A percentile compares a stretch with the other conserved stretches of the same genome.
These are phyloP conservation scores for Scopulariopsis brevicaulis DNA, from an alignment of 2,329 filamentous ascomycete genomes.

Conservation along the genomic window DNA sequence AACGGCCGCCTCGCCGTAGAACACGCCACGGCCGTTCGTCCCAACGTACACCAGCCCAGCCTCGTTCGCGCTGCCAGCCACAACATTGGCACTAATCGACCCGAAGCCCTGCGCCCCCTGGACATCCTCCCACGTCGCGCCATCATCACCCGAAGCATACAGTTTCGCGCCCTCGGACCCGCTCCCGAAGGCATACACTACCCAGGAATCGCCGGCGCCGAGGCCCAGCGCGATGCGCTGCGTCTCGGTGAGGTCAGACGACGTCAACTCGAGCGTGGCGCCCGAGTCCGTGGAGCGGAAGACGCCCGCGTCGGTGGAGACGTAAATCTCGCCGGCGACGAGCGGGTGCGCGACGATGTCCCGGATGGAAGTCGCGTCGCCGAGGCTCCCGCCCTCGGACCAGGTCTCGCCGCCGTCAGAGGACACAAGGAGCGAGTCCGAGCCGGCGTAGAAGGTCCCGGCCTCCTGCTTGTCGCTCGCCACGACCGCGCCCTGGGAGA, in stretches of 20 bases:
- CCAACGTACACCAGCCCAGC: slow-evolving; percentile 35
- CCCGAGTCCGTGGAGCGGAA: slow-evolving; percentile 43
- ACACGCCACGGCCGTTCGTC: slow-evolving; percentile 35
- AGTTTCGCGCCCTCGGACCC: slow-evolving; percentile 28
- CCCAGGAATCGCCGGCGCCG: slow-evolving; percentile 26
- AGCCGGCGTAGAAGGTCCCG: slow-evolving; percentile 37
- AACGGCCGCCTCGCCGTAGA: slow-evolving; percentile 14
- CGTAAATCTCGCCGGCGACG: slow-evolving; percentile 47
- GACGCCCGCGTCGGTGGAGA: slow-evolving; percentile 41
- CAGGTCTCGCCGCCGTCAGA: slow-evolving; percentile 35
- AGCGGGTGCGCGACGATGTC: slow-evolving; percentile 44
- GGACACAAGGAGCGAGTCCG: slow-evolving; percentile 37
- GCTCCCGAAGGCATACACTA: slow-evolving; percentile 33
- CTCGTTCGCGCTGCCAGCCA: slow-evolving; percentile 33
- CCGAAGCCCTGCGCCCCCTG: slow-evolving; percentile 35
- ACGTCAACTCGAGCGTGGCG: slow-evolving; percentile 28
- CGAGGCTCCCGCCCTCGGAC: slow-evolving; percentile 21
- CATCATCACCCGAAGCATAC: slow-evolving; percentile 30
- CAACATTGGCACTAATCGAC: slow-evolving; percentile 22
- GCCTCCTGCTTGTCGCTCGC: slow-evolving; percentile 42
- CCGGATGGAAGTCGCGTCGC: slow-evolving; percentile 33
- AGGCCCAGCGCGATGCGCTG: slow-evolving; percentile 31
- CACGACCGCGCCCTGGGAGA: slow-evolving; percentile 33
- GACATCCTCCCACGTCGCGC: slow-evolving; percentile 31
- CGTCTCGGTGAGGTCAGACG: slow-evolving; percentile 22